phyloP scores from a whole-genome alignment of 192 early-diverging fungal species.

The Chytriomyces sp. region DNA sequence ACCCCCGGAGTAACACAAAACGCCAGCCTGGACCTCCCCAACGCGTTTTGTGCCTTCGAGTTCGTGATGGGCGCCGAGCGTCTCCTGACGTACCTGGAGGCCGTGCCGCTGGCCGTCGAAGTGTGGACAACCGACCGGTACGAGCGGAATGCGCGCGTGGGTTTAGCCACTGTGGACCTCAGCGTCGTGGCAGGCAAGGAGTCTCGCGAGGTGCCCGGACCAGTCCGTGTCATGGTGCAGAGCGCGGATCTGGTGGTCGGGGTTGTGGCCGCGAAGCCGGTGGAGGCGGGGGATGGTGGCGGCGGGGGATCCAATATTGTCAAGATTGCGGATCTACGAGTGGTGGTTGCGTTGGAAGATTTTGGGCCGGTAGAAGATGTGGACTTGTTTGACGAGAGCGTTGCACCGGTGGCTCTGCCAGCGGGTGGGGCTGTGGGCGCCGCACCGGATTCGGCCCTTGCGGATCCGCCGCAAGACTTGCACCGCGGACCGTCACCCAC shows the following conservation, averaged over 20 bases:
- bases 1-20: not conserved
- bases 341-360: slow-evolving; percentile 56
- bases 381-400: slow-evolving; percentile 10
- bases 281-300: not conserved
- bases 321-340: slow-evolving; percentile 42
- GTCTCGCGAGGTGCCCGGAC: not conserved
- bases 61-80: slow-evolving; percentile 52
- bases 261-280: not conserved
- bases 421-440: not conserved
- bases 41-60: slow-evolving; percentile 56
- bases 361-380: slow-evolving; percentile 51
- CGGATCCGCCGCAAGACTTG: not conserved
- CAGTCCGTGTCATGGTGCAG: not conserved
- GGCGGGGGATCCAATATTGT: not conserved
- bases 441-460: not conserved
- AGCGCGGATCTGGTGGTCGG: slow-evolving; percentile 7
- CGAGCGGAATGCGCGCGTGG: slow-evolving; percentile 39
- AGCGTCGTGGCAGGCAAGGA: slow-evolving; percentile 12
- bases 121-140: slow-evolving; percentile 41
- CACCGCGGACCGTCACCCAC: slow-evolving; percentile 6
- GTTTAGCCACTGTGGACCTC: slow-evolving; percentile 41
- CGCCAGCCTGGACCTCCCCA: slow-evolving; percentile 40
- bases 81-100: slow-evolving; percentile 48
- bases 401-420: not conserved
- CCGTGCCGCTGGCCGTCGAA: slow-evolving; percentile 51